Evolutionary conservation across 1,139 yeast genomes (phyloP).

Genomic region (Taphrina pruni): DNA sequence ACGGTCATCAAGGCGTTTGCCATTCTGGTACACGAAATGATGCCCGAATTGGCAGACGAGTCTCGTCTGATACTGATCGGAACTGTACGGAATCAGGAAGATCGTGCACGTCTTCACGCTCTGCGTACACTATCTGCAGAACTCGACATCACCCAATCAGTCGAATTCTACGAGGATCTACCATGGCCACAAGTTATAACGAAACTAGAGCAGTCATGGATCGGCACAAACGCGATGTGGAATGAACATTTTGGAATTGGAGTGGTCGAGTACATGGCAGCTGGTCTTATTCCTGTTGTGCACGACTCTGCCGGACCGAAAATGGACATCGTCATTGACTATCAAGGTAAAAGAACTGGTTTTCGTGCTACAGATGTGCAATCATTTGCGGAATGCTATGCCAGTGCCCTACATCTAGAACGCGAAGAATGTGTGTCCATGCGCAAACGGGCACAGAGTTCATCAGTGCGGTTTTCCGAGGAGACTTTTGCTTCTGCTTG

Average conservation of each 20-base stretch:
- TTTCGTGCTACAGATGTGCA: slow-evolving; percentile 43
- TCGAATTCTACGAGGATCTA: slow-evolving; percentile 77
- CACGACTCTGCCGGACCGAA: slow-evolving; percentile 97
- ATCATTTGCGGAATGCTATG: slow-evolving; percentile 39
- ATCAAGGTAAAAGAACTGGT: slow-evolving; percentile 53
- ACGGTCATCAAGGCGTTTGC: slow-evolving; percentile 70
- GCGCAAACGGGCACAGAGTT: slow-evolving; percentile 33
- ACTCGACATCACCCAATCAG: slow-evolving; percentile 59
- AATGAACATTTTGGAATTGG: slow-evolving; percentile 99
- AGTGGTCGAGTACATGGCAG: slow-evolving; percentile 88
- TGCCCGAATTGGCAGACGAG: slow-evolving; percentile 32
- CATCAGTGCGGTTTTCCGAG: slow-evolving; percentile 27
- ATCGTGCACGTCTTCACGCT: slow-evolving; percentile 63
- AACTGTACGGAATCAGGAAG: slow-evolving; percentile 74
- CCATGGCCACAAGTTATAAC: slow-evolving; percentile 67
- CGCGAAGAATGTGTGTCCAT: slow-evolving; percentile 6
- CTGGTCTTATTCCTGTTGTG: slow-evolving; percentile 84
- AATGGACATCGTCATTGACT: slow-evolving; percentile 76
- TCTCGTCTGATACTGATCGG: slow-evolving; percentile 75
- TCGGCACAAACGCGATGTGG: slow-evolving; percentile 98
- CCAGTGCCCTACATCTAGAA: slow-evolving; percentile 28
- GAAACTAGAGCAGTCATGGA: slow-evolving; percentile 64
- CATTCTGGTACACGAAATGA: slow-evolving; percentile 53
- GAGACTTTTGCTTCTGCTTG: slow-evolving; percentile 25
- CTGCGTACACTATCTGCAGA: slow-evolving; percentile 59